Base-by-base conservation (phyloP, 2,329 filamentous ascomycete species). In the Dactylonectria estremocensis region DNA sequence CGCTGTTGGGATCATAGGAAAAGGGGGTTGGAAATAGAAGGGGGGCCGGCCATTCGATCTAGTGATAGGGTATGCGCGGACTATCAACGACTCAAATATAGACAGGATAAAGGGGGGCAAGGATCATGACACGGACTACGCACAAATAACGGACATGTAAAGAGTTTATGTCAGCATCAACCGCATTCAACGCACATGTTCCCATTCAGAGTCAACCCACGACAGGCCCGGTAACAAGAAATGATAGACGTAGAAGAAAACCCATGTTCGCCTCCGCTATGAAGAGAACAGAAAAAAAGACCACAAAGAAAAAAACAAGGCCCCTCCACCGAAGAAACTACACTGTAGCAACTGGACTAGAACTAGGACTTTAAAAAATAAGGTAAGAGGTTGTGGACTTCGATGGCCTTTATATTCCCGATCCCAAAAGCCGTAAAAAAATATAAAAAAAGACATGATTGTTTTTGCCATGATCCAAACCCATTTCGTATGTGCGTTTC, bases 1-100 rank as follows among this genome's bases (percentile, higher is more conserved):
- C 84, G 14, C 76, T 90, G 22, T 71, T 90, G 45, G 87, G 86
- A 6, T 86, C 77, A 75, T 78, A 55, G 64, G 31, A 40, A 24
- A 49, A 10, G 57, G 37, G 56, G 31, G 53, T 9, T 28, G 24
- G 14, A 62, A 35, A 52, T 40, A 54, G 48, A 55, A 1, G 24
- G 8, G 40, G 16, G n/a, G n/a, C n/a, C 35, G 24, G 24, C 24
- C 24, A 24, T 53, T 35, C 43, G 7, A 43, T 40, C 14, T 31
- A 7, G 37, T 24, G 3, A 48, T 13, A 37, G 18, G 28, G 22
- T 50, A 46, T 16, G 16, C 33, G 24, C 28, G 7, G 16, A 24
- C 10, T 22, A 35, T 8, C 49, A 18, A 20, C 6, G 18, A 20
- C 6, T 5, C 13, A 53, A 55, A 43, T 33, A 53, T 61, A 64